These are phyloP conservation scores for Kodamaea derodonti DNA, from an alignment of 1,139 yeast species.

Conservation along the genomic window DNA sequence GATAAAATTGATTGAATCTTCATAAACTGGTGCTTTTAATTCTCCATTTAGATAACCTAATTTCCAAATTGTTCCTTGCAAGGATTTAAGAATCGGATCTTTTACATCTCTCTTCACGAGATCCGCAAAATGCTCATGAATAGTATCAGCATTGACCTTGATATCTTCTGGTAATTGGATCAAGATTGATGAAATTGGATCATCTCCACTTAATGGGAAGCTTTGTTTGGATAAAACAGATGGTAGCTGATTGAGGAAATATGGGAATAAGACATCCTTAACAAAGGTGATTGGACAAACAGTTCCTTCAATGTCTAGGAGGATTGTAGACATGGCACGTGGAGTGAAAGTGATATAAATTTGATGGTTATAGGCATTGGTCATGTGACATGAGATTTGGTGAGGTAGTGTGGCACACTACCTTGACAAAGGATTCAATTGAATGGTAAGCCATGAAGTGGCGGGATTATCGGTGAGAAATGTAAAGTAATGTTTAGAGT, in stretches of 20 bases:
- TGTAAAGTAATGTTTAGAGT: too few species aligned
- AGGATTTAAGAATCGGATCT: conserved; percentile 68
- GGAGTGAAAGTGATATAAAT: too few species aligned
- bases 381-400: too few species aligned
- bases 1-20: conserved; percentile 66
- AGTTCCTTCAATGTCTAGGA: conserved; percentile 80
- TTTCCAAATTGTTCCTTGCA: conserved; percentile 86
- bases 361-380: too few species aligned
- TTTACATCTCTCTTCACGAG: conserved; percentile 69
- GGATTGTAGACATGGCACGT: conserved; percentile 10
- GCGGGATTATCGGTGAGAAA: too few species aligned
- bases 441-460: too few species aligned
- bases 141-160: conserved; percentile 14
- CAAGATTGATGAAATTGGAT: conserved; percentile 24
- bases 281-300: conserved; percentile 89
- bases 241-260: conserved; percentile 41
- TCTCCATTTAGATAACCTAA: conserved; percentile 73
- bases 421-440: too few species aligned
- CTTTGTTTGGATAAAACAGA: conserved; percentile 31
- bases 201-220: conserved; percentile 29
- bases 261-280: conserved; percentile 61
- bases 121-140: conserved; percentile 45
- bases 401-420: too few species aligned
- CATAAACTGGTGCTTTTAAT: conserved; percentile 71
- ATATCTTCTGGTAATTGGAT: conserved; percentile 41